Percentiles rank a stretch among this genome's conserved stretches.
Evolutionary conservation across 1,139 yeast species (phyloP).

Genomic region (Debaryomyces fabryi): DNA sequence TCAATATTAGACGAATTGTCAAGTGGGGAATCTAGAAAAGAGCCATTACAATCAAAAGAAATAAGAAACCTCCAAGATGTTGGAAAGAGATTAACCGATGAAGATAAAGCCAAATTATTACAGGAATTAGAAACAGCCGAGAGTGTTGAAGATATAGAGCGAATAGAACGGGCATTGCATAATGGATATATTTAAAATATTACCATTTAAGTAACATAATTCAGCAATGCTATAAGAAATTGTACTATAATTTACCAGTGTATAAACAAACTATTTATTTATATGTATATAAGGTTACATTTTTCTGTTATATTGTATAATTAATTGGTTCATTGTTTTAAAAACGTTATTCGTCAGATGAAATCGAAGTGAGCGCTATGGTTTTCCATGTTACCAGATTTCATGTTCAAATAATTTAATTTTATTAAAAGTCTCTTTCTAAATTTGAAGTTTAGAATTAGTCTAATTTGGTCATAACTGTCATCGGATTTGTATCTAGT

Average conservation of each 20-base stretch:
- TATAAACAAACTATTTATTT: neutral
- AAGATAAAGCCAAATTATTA: conserved; percentile 55
- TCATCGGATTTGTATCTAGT: neutral
- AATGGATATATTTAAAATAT: conserved; percentile 28
- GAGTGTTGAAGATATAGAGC: conserved; percentile 72
- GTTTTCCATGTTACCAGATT: conserved; percentile 1
- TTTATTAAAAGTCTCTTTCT: neutral
- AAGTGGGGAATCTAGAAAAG: neutral
- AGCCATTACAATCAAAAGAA: conserved; percentile 2
- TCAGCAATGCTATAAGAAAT: neutral
- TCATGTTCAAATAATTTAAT: neutral
- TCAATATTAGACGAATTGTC: neutral
- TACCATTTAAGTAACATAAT: neutral
- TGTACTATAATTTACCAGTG: neutral
- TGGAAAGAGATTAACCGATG: conserved; percentile 47
- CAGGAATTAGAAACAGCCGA: conserved; percentile 61
- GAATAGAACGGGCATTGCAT: conserved; percentile 58
- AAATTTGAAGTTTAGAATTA: neutral
- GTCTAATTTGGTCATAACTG: neutral
- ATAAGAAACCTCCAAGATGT: conserved; percentile 3
- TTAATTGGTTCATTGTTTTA: neutral
- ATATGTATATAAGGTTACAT: neutral
- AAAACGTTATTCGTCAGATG: neutral
- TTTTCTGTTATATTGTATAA: neutral
- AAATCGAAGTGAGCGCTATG: conserved; percentile 4